Percentiles rank a stretch among this genome's conserved stretches.
phyloP scores from a whole-genome alignment of 176 grass and related monocot genomes.

The Triticum timopheevii region DNA sequence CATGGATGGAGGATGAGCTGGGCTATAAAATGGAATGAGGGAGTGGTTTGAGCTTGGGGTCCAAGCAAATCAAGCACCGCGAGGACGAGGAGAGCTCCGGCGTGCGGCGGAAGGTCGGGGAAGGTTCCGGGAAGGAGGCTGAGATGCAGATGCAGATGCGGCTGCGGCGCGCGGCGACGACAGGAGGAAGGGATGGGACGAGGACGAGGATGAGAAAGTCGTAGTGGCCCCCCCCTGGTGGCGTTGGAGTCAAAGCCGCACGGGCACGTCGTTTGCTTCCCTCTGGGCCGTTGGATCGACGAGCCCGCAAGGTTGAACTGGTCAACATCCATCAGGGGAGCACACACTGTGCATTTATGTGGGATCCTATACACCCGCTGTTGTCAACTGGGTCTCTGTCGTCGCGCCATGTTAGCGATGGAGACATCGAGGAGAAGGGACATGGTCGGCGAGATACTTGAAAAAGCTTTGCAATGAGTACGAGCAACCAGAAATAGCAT shows the following conservation, averaged over 20 bases:
- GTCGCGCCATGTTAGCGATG: not conserved
- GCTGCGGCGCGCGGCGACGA: not conserved
- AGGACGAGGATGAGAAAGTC: not conserved
- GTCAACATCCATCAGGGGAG: not conserved
- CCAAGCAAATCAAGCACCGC: not conserved
- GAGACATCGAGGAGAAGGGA: not conserved
- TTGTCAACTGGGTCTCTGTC: not conserved
- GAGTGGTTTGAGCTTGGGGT: not conserved
- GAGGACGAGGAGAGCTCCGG: not conserved
- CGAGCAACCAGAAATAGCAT: too few species aligned
- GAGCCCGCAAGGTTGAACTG: not conserved
- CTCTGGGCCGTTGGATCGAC: not conserved
- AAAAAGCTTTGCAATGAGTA: not conserved
- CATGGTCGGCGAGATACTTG: not conserved
- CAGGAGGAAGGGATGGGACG: not conserved
- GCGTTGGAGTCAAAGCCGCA: not conserved
- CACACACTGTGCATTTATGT: not conserved
- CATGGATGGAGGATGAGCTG: slow-evolving; percentile 5
- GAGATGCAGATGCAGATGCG: not conserved
- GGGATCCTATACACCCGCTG: not conserved
- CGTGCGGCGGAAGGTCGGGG: not conserved
- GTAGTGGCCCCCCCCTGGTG: not conserved
- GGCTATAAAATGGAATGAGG: not conserved
- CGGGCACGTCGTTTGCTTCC: not conserved
- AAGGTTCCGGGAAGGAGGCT: not conserved